Percentiles rank a stretch among this genome's conserved stretches.
These are phyloP conservation scores for Vigna hirtella DNA, from an alignment of 306 rosid species.

Conservation along the genomic window DNA sequence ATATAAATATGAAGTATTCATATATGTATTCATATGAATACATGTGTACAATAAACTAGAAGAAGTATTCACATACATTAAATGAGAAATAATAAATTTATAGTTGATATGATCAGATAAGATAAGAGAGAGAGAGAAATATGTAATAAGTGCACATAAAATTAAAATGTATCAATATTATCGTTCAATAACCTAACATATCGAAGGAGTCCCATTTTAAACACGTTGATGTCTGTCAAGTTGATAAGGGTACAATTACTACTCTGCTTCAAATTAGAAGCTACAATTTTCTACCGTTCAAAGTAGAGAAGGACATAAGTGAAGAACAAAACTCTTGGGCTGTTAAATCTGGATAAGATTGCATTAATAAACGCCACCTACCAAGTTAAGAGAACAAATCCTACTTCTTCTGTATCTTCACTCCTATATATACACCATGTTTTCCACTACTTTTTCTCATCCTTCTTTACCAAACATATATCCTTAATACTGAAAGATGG, in stretches of 20 bases:
- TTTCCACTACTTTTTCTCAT: neutral
- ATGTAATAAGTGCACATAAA: no score
- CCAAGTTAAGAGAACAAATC: neutral
- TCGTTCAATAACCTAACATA: neutral
- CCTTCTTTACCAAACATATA: constrained; percentile 4
- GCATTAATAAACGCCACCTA: constrained; percentile 36
- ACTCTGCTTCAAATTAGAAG: constrained; percentile 1
- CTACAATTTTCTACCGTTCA: neutral
- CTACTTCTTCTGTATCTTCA: neutral
- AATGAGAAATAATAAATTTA: no score
- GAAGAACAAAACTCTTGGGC: neutral
- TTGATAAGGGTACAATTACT: neutral
- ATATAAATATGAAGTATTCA: no score
- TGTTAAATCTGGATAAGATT: constrained; percentile 11
- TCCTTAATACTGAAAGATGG: constrained; percentile 43
- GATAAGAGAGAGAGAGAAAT: no score
- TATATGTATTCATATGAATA: no score
- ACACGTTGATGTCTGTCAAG: neutral
- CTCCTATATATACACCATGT: constrained; percentile 39
- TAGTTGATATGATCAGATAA: no score
- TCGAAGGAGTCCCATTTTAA: neutral
- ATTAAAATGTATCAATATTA: no score
- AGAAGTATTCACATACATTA: no score
- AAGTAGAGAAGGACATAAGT: neutral
- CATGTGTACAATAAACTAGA: no score